Conservation (phyloP, 176 grass and related monocot species). For the Aechmea fasciata region DNA sequence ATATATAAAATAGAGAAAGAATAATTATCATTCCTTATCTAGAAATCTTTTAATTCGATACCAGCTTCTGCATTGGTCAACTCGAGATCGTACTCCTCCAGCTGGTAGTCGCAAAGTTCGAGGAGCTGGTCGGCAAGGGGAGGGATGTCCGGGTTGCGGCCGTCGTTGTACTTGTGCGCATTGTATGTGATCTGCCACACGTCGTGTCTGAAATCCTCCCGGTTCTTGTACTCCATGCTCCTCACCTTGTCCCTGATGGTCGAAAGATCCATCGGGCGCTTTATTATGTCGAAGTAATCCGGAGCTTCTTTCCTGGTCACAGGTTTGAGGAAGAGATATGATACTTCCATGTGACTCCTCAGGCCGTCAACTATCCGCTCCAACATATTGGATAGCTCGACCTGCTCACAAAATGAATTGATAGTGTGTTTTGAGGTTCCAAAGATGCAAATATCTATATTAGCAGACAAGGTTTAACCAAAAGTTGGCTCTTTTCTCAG, state of each 20-base stretch:
- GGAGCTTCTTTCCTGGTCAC: constrained; percentile 85
- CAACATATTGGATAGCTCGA: constrained; percentile 82
- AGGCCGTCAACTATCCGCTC: constrained; percentile 62
- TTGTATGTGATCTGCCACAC: constrained; percentile 63
- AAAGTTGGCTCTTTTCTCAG: too few species aligned
- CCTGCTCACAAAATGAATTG: constrained; percentile 35
- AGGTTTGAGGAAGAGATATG: constrained; percentile 76
- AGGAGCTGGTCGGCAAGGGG: constrained; percentile 68
- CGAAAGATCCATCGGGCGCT: constrained; percentile 77
- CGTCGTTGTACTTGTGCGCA: constrained; percentile 62
- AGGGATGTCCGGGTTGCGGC: constrained; percentile 58
- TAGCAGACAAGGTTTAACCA: not conserved
- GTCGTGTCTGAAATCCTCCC: constrained; percentile 72
- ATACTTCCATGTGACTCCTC: constrained; percentile 19
- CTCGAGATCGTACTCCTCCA: constrained; percentile 20
- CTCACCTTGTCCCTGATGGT: constrained; percentile 82
- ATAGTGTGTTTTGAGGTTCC: not conserved
- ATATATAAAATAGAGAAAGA: not conserved
- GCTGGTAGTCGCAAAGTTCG: constrained; percentile 44
- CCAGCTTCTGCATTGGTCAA: constrained; percentile 48
- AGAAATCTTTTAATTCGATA: constrained; percentile 23
- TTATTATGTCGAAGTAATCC: constrained; percentile 57
- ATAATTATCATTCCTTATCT: not conserved
- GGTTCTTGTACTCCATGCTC: constrained; percentile 75
- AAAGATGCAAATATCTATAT: not conserved